Conservation (phyloP, 179 eudicot species). For the Silene coronaria region DNA sequence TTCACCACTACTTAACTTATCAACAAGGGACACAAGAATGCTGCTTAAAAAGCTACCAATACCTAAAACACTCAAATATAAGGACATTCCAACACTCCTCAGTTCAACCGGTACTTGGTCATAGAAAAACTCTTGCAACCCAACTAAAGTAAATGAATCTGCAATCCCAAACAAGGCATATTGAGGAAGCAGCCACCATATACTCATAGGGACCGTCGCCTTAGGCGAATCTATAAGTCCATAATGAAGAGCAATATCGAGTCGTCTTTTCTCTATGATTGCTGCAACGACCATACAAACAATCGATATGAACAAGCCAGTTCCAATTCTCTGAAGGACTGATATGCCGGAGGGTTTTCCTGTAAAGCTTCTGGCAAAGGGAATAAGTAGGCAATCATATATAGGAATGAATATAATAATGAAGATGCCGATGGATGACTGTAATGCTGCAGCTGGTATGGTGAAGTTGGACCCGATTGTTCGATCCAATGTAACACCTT, state of each 20-base stretch:
- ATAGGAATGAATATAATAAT: constrained; percentile 38
- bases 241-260: constrained; percentile 29
- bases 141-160: constrained; percentile 47
- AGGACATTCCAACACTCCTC: constrained; percentile 46
- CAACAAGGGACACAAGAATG: constrained; percentile 36
- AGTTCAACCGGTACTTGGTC: constrained; percentile 48
- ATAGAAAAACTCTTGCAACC: constrained; percentile 64
- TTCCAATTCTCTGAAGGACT: constrained; percentile 52
- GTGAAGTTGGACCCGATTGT: constrained; percentile 30
- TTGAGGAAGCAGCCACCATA: constrained; percentile 61
- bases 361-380: constrained; percentile 38
- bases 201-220: constrained; percentile 44
- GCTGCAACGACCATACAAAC: constrained; percentile 42
- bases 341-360: constrained; percentile 48
- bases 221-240: constrained; percentile 45
- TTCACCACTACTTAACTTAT: constrained; percentile 29
- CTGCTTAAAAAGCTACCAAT: constrained; percentile 47
- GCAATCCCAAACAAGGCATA: constrained; percentile 39
- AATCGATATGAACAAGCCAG: constrained; percentile 42
- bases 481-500: constrained; percentile 52
- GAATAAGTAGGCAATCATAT: constrained; percentile 47
- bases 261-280: constrained; percentile 35
- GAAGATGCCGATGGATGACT: constrained; percentile 23
- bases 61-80: constrained; percentile 45
- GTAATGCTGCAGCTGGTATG: constrained; percentile 54